Base-by-base conservation (phyloP, 164 flowering plant genomes). In the Nymphaea thermarum region DNA sequence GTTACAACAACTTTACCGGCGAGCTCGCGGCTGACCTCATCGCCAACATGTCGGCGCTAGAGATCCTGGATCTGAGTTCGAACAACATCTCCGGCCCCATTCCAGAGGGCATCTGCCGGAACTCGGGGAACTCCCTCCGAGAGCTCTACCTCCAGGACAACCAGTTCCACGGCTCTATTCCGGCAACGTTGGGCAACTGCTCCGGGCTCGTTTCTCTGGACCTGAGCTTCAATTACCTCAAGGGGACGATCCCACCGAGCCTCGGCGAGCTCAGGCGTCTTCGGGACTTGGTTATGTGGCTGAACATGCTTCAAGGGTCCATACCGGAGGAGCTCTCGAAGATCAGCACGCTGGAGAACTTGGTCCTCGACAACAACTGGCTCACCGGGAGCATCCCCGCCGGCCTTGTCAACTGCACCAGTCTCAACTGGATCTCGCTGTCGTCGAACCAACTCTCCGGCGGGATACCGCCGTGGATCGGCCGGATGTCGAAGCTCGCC, bases 351-450 rank as follows among this genome's bases (percentile, higher is more conserved):
- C 81, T 94, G 1, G 94, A 90, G 70, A 94, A 86, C 74, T 66
- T 94, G 78, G 85, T 95, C 63, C 83, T 95, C n/a, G 99, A 95
- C 77, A 87, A 88, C 78, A 95, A 95, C 71, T 75, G 72, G 63
- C 72, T 95, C 72, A 79, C 81, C 0, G 99, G 99, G 3, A 45
- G 74, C 0, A 83, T 95, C 36, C 99, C 99, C 17, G 67, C 87
- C 11, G 87, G 86, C 43, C 73, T 95, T 43, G 80, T 90, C 77
- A 92, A 89, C 65, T 90, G 96, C 78, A 80, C 85, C 45, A 80
- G 75, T n/a, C 73, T 95, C 80, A 88, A 85, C 70, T 92, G 99
- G 99, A 85, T 95, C 77, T 90, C 99, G 4, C 65, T 95, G 75
- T 95, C 99, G 2, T 86, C 89, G 75, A 95, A 95, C 69, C 74